phyloP scores from a whole-genome alignment of 176 grass and related monocot genomes.

The Eragrostis nindensis region DNA sequence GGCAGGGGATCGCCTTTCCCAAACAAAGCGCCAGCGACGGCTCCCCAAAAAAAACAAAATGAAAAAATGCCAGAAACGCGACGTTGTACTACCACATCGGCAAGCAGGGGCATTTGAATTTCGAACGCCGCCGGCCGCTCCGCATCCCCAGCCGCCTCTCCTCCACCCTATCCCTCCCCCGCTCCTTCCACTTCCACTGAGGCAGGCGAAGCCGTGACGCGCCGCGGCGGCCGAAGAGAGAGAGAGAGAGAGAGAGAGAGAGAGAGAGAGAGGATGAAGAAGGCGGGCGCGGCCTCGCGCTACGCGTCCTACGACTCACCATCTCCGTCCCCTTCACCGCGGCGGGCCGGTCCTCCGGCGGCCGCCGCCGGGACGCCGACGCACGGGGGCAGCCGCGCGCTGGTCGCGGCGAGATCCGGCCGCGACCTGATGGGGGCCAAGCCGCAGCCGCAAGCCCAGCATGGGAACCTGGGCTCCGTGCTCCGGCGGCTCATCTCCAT shows the following conservation, averaged over 20 bases:
- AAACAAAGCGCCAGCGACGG: neutral
- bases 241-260: too few species aligned
- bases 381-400: constrained; percentile 48
- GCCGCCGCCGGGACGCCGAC: constrained; percentile 15
- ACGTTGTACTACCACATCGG: neutral
- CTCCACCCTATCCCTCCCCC: neutral
- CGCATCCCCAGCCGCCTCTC: neutral
- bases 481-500: constrained; percentile 70
- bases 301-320: constrained; percentile 68
- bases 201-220: constrained; percentile 3
- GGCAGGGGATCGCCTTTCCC: constrained; percentile 9
- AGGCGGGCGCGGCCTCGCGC: constrained; percentile 57
- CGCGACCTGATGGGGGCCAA: constrained; percentile 37
- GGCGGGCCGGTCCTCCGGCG: constrained; percentile 38
- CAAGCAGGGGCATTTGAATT: constrained; percentile 65
- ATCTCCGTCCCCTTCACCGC: constrained; percentile 57
- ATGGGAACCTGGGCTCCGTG: constrained; percentile 74
- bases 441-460: constrained; percentile 31
- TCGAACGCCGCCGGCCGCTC: constrained; percentile 47
- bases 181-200: too few species aligned
- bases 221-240: neutral
- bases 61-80: neutral
- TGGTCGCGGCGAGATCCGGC: constrained; percentile 50
- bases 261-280: constrained; percentile 35
- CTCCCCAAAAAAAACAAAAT: too few species aligned